These are phyloP conservation scores for Aspergillus persii DNA, from an alignment of 2,329 filamentous ascomycete genomes.

Conservation along the genomic window DNA sequence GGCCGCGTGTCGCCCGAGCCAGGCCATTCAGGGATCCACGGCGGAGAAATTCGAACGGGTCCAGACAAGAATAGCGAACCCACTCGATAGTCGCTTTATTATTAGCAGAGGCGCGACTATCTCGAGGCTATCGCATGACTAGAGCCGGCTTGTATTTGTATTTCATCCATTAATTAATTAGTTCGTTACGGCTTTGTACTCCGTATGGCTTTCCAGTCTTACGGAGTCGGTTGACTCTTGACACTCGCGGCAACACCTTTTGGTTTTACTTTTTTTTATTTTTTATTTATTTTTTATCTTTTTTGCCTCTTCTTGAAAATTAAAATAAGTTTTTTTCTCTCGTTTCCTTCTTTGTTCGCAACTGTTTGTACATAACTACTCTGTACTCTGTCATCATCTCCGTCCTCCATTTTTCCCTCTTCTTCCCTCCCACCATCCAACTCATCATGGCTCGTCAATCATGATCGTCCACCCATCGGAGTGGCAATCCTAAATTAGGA, in stretches of 20 bases:
- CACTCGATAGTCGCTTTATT: conserved; percentile 5
- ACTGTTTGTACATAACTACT: not conserved
- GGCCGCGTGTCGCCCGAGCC: conserved; percentile 3
- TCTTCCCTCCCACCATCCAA: not conserved
- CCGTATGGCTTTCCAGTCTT: not conserved
- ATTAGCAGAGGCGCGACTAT: conserved; percentile 2
- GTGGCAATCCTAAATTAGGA: conserved; percentile 9
- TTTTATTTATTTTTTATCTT: not conserved
- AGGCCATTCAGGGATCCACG: not conserved
- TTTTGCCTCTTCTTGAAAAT: not conserved
- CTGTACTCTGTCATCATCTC: too few relatives aligned
- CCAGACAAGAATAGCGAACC: conserved; percentile 3
- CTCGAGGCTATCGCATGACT: not conserved
- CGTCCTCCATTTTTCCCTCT: not conserved
- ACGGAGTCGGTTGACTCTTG: not conserved
- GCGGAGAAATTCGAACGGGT: not conserved
- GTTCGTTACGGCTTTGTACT: not conserved
- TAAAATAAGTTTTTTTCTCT: not conserved
- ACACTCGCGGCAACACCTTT: not conserved
- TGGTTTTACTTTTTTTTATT: not conserved
- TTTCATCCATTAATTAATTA: not conserved
- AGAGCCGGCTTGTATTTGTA: too few relatives aligned
- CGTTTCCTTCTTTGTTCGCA: not conserved
- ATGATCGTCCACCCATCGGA: conserved; percentile 2
- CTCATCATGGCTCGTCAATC: not conserved